Percentiles rank a stretch among this genome's conserved stretches.
These are phyloP conservation scores for Calonectria naviculata DNA, from an alignment of 2,329 filamentous ascomycete genomes.

Conservation along the genomic window DNA sequence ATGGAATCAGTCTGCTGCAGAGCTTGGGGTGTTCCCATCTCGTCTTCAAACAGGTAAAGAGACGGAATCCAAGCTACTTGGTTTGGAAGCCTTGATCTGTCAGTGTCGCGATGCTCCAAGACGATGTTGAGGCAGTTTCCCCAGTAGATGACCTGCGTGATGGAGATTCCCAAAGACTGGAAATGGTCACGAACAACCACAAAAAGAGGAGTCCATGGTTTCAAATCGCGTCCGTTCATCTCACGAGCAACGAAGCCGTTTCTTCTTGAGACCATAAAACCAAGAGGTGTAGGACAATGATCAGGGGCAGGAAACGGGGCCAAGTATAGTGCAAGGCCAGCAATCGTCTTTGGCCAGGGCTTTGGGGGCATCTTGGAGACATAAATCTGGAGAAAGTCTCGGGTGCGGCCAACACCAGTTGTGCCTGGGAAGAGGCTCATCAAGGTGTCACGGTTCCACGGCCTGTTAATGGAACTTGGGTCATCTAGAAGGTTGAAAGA, in stretches of 20 bases:
- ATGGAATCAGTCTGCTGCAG: background rate
- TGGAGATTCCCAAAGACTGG: background rate
- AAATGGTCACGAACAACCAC: background rate
- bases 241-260: slow-evolving; percentile 5
- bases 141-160: slow-evolving; percentile 6
- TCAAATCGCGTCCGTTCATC: background rate
- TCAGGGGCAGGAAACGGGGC: background rate
- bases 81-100: background rate
- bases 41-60: background rate
- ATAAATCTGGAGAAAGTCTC: background rate
- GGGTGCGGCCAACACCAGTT: background rate
- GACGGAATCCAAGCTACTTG: background rate
- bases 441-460: background rate
- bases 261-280: background rate
- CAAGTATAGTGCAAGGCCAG: slow-evolving; percentile 4
- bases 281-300: background rate
- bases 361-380: slow-evolving; percentile 1
- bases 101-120: background rate
- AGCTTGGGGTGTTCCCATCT: slow-evolving; percentile 3
- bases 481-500: background rate
- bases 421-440: background rate
- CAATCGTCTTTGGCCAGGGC: slow-evolving; percentile 14
- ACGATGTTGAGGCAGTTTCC: background rate
- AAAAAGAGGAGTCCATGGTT: background rate
- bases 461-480: background rate